These are phyloP conservation scores for Colletotrichum musae DNA, from an alignment of 2,329 filamentous ascomycete genomes.

Conservation along the genomic window DNA sequence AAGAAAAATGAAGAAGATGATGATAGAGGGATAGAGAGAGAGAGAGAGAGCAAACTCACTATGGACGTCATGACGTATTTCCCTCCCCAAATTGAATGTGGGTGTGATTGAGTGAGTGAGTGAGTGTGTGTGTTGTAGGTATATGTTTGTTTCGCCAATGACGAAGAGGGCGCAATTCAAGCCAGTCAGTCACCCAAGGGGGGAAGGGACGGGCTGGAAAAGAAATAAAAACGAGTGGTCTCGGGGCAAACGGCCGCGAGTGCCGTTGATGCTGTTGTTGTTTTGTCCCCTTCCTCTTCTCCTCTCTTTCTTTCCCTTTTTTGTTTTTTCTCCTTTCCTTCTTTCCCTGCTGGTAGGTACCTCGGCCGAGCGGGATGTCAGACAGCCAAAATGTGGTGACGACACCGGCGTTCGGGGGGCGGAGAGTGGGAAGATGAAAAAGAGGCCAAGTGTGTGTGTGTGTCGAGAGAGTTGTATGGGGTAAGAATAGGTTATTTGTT, in stretches of 20 bases:
- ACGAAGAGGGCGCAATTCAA: constrained; percentile 31
- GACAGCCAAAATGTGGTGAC: neutral
- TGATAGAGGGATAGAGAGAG: constrained; percentile 45
- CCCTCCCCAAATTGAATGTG: constrained; percentile 35
- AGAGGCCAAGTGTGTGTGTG: neutral
- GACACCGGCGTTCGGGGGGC: neutral
- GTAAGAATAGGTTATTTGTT: constrained; percentile 29
- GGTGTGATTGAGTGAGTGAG: constrained; percentile 2
- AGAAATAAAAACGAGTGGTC: constrained; percentile 20
- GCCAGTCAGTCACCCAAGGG: constrained; percentile 14
- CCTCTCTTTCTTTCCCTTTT: neutral
- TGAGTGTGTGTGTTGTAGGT: too few relatives aligned
- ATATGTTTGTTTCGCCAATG: constrained; percentile 38
- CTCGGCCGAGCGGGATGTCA: constrained; percentile 16
- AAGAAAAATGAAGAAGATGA: constrained; percentile 43
- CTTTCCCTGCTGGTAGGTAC: neutral
- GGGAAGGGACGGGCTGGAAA: constrained; percentile 22
- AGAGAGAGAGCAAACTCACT: constrained; percentile 45
- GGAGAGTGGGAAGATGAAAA: neutral
- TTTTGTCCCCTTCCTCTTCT: neutral
- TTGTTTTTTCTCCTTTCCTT: neutral
- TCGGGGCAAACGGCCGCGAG: neutral
- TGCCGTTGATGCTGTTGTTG: constrained; percentile 13
- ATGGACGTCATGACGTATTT: constrained; percentile 51
- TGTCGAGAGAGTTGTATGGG: constrained; percentile 26